Percentiles rank a stretch among this genome's conserved stretches.
Evolutionary conservation across 805 yeast species (phyloP).

Genomic region (Saturnispora serradocipensis): DNA sequence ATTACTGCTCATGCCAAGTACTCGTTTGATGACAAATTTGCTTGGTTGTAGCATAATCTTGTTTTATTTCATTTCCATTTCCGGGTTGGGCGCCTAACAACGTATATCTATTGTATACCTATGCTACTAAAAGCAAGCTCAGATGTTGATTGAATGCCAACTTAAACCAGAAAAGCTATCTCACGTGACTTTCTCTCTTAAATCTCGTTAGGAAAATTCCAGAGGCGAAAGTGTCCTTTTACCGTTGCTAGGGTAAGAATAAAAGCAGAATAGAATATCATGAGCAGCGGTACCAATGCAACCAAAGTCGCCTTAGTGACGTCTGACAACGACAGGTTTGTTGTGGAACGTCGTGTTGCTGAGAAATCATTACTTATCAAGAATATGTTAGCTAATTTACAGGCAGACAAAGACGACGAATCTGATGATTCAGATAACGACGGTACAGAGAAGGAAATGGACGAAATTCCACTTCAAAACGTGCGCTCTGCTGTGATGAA

Average conservation of each 20-base stretch:
- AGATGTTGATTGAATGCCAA: no score
- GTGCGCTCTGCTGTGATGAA: constrained; percentile 80
- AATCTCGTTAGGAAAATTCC: background rate
- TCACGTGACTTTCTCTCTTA: background rate
- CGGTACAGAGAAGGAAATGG: constrained; percentile 56
- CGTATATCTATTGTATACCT: no score
- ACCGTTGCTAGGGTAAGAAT: background rate
- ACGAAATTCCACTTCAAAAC: constrained; percentile 82
- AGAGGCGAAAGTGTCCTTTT: background rate
- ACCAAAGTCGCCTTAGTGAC: constrained; percentile 39
- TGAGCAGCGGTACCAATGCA: background rate
- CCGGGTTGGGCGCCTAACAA: no score
- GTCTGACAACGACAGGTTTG: constrained; percentile 72
- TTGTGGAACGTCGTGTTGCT: constrained; percentile 73
- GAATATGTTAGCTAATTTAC: constrained; percentile 73
- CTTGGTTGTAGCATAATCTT: no score
- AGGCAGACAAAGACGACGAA: constrained; percentile 31
- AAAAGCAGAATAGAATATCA: background rate
- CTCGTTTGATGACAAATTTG: no score
- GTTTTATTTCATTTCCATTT: no score
- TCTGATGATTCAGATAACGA: constrained; percentile 30
- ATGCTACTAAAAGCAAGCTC: no score
- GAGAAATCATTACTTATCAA: constrained; percentile 79
- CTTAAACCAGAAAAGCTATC: no score
- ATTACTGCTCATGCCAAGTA: no score